Evolutionary conservation across 1,284 basidiomycete species (phyloP), one percentile per base, ranked within the genome.

Genomic region (Ustilago loliicola): DNA sequence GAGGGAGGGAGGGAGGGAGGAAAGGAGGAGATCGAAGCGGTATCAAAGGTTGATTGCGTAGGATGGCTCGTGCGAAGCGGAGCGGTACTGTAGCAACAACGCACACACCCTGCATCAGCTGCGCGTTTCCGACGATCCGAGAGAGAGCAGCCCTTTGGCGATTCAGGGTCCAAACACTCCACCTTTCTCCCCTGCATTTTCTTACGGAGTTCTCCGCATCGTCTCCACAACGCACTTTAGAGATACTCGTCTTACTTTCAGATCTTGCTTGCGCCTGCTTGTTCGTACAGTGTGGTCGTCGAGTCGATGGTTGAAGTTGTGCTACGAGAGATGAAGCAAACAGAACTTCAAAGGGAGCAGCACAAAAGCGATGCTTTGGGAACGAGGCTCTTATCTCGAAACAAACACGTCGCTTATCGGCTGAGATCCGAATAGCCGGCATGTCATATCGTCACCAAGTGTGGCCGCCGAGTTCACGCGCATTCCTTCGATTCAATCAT

Each of bases 31-130:
- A 25, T 5, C 11, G 38, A 40, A 11, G 32, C 17, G 25, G 48
- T 3, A 0, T 11, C 17, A n/a, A 42, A 40, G 29, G 38, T 25
- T 15, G 10, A 21, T 29, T 6, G 21, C 36, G 15, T 40, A 17
- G 48, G 25, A 32, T 72, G 63, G 69, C 64, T 66, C 69, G 69
- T 66, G 69, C 63, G 56, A 53, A 27, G 21, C n/a, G n/a, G n/a
- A 42, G 15, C 38, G 23, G 45, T 13, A 30, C 15, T n/a, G n/a
- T n/a, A n/a, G n/a, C n/a, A n/a, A 19, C 10, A 17, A 19, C 10
- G 11, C 17, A 15, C 17, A 19, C 38, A 40, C 15, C 38, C 15
- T 40, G 38, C 38, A 40, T 40, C 38, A 7, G 19, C 54, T 34
- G 21, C 17, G 36, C 13, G 25, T 21, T 59, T 66, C 69, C 64